phyloP scores from a whole-genome alignment of 495 filamentous ascomycete genomes.

The Aspergillus baeticus region DNA sequence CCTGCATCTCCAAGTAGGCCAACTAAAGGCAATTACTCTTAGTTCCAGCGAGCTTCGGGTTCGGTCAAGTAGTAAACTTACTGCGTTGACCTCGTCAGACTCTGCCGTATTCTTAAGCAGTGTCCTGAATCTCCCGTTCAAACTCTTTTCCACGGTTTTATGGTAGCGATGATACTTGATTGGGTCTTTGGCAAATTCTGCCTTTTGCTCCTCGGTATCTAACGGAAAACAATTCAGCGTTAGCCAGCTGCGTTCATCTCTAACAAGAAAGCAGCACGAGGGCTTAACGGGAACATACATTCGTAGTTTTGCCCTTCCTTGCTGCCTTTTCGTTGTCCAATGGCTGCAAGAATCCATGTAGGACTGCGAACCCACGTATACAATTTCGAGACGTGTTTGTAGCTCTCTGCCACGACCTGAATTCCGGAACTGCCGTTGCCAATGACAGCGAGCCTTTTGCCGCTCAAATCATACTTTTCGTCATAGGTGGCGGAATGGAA shows the following conservation, averaged over 20 bases:
- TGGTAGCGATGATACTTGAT: conserved; percentile 25
- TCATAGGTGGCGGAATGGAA: conserved; percentile 27
- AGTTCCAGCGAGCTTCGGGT: not conserved
- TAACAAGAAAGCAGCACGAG: too few species aligned
- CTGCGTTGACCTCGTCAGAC: conserved; percentile 14
- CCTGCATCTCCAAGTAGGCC: conserved; percentile 23
- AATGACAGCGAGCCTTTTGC: conserved; percentile 46
- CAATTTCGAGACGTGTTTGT: conserved; percentile 10
- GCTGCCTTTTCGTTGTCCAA: conserved; percentile 16
- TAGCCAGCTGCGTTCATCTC: too few species aligned
- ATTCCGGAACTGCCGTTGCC: conserved; percentile 47
- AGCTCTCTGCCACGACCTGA: conserved; percentile 28
- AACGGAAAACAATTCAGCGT: too few species aligned
- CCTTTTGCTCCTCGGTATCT: conserved; percentile 14
- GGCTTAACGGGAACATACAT: too few species aligned
- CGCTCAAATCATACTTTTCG: conserved; percentile 27
- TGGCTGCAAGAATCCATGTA: conserved; percentile 17
- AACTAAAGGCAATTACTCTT: not conserved
- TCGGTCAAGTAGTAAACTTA: not conserved
- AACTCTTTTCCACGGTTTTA: conserved; percentile 34
- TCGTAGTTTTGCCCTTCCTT: conserved; percentile 12
- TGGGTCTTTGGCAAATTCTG: conserved; percentile 5
- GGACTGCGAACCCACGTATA: conserved; percentile 18
- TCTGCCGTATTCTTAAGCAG: conserved; percentile 12
- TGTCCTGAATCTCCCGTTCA: conserved; percentile 27